Evolutionary conservation across 1,139 yeast genomes (phyloP), one percentile per base, ranked within the genome.

Genomic region (Pichia sp.): DNA sequence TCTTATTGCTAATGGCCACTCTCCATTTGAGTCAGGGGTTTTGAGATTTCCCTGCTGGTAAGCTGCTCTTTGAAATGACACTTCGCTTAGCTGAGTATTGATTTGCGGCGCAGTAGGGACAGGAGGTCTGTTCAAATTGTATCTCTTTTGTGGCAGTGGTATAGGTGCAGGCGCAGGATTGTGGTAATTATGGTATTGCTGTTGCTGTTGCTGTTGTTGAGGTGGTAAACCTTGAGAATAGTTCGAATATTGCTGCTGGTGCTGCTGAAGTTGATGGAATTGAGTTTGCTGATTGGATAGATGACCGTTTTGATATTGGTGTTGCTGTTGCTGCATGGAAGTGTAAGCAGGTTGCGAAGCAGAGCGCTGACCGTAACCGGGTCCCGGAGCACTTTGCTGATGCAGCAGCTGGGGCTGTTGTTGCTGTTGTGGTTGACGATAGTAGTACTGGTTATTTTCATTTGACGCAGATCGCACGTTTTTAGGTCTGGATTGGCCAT

Each of bases 381-480:
- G n/a, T 8, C 16, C 41, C 17, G 17, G 17, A 14, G 17, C 41
- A 38, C 41, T n/a, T n/a, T 38, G 41, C 7, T 38, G 41, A 8
- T 7, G 5, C 17, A 7, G 17, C 17, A 38, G 9, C 46, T 27
- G 29, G 29, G 33, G 30, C 33, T 43, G 46, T 16, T 43, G 41
- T 5, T 7, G 53, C n/a, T n/a, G 50, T 31, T 47, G 56, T 20
- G 36, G 50, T 6, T 40, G 54, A 30, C 52, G 55, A n/a, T 51
- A 41, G 24, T 27, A 14, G 29, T 24, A 29, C 20, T 3, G 27
- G 46, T 29, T 29, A 24, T 34, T 52, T 46, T 14, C 44, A 31
- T 46, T 41, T 7, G 31, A 16, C 10, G 14, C 46, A 20, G 46
- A 45, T 29, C 47, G 47, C 20, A 45, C 34, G 20, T 29, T 16